Percentiles rank a stretch among this genome's conserved stretches.
Evolutionary conservation across 352 stramenopile species (phyloP).

Genomic region (Peronosclerospora sorghi): DNA sequence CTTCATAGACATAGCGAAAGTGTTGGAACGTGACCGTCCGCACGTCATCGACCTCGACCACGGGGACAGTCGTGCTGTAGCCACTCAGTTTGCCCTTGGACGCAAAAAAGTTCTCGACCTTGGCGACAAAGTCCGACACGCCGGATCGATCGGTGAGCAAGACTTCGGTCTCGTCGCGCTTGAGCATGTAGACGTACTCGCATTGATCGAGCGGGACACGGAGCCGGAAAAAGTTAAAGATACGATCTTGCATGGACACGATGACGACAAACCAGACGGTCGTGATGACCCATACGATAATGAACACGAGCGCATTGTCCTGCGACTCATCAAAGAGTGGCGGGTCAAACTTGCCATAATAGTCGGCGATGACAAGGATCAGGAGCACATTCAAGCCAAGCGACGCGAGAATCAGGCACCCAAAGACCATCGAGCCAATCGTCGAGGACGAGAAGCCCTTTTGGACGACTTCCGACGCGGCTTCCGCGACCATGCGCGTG

Average conservation of each 20-base stretch:
- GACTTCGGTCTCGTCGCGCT: slow-evolving; percentile 21
- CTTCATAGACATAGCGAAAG: slow-evolving; percentile 34
- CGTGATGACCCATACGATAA: slow-evolving; percentile 23
- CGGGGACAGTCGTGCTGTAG: slow-evolving; percentile 22
- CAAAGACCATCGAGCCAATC: slow-evolving; percentile 10
- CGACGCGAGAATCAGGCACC: slow-evolving; percentile 8
- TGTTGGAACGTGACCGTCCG: slow-evolving; percentile 32
- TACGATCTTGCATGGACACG: slow-evolving; percentile 9
- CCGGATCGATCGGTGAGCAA: slow-evolving; percentile 19
- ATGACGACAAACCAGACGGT: slow-evolving; percentile 19
- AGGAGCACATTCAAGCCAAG: slow-evolving; percentile 11
- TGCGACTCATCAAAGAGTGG: slow-evolving; percentile 16
- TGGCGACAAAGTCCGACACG: slow-evolving; percentile 18
- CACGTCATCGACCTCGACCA: slow-evolving; percentile 7
- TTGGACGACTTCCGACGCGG: slow-evolving; percentile 4
- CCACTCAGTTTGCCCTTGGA: slow-evolving; percentile 6
- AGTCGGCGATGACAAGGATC: slow-evolving; percentile 27
- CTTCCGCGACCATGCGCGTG: background rate
- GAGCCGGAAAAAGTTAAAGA: slow-evolving; percentile 28
- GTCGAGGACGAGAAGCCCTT: slow-evolving; percentile 15
- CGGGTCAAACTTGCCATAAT: slow-evolving; percentile 21
- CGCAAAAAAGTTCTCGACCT: slow-evolving; percentile 16
- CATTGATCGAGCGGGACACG: slow-evolving; percentile 14
- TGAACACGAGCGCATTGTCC: slow-evolving; percentile 20
- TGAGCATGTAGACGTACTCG: slow-evolving; percentile 26